Conservation (phyloP, 2,329 filamentous ascomycete species). For the Sodiomyces alkalinus region DNA sequence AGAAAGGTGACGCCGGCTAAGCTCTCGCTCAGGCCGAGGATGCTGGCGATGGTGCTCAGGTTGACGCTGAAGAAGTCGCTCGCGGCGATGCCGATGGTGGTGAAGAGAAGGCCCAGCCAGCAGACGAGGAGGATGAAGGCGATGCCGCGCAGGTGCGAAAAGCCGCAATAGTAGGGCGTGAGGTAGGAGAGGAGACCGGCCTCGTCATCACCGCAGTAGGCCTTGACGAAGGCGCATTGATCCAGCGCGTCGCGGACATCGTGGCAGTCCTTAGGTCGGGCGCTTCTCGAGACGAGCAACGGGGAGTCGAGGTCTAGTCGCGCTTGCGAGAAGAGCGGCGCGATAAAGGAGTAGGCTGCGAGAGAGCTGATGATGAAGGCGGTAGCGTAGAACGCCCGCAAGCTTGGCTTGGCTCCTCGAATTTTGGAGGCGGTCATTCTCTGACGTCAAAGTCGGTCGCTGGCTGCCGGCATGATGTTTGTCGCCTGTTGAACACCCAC, state of each 20-base stretch:
- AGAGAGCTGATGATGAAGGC: slow-evolving; percentile 30
- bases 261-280: slow-evolving; percentile 44
- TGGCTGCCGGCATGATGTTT: no score
- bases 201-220: slow-evolving; percentile 77
- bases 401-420: slow-evolving; percentile 22
- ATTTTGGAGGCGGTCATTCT: slow-evolving; percentile 13
- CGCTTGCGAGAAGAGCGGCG: slow-evolving; percentile 3
- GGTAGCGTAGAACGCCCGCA: slow-evolving; percentile 33
- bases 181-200: slow-evolving; percentile 83
- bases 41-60: slow-evolving; percentile 76
- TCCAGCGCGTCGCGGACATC: slow-evolving; percentile 63
- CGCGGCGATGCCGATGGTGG: slow-evolving; percentile 91
- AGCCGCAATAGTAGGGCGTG: slow-evolving; percentile 74
- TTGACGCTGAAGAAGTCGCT: slow-evolving; percentile 99
- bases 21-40: slow-evolving; percentile 89
- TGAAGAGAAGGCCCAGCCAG: slow-evolving; percentile 86
- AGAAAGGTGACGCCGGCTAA: slow-evolving; percentile 92
- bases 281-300: slow-evolving; percentile 12
- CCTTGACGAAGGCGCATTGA: slow-evolving; percentile 73
- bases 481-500: no score
- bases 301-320: slow-evolving; percentile 7
- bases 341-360: slow-evolving; percentile 27
- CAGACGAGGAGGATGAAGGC: slow-evolving; percentile 65
- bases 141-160: slow-evolving; percentile 52
- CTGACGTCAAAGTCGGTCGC: no score